Evolutionary conservation across 1,284 basidiomycete genomes (phyloP).

Genomic region (Ganoderma sp.): DNA sequence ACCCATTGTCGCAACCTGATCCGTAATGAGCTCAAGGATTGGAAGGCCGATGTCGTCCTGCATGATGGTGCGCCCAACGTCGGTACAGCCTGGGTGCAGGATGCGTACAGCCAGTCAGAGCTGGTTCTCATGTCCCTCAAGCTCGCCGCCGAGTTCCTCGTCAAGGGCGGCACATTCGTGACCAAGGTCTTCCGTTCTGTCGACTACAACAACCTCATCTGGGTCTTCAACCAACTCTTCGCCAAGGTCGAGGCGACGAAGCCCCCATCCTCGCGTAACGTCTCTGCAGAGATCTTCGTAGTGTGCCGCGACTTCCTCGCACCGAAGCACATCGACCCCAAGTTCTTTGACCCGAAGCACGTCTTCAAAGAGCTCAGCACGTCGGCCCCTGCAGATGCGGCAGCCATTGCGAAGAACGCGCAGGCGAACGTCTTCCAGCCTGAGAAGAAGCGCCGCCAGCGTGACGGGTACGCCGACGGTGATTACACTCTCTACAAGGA

Average conservation of each 20-base stretch:
- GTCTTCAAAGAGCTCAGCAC: constrained; percentile 93
- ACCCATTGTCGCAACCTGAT: constrained; percentile 89
- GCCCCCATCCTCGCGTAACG: constrained; percentile 97
- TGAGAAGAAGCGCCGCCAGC: constrained; percentile 92
- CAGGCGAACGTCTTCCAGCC: constrained; percentile 96
- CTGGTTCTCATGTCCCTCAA: constrained; percentile 96
- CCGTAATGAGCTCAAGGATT: constrained; percentile 92
- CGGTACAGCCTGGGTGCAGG: constrained; percentile 99
- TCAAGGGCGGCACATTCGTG: constrained; percentile 94
- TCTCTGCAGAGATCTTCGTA: constrained; percentile 99
- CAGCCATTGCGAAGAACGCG: constrained; percentile 60
- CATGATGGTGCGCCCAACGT: constrained; percentile 99
- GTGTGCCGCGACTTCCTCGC: constrained; percentile 96
- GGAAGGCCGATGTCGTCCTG: constrained; percentile 99
- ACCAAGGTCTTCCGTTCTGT: constrained; percentile 99
- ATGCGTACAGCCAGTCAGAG: constrained; percentile 97
- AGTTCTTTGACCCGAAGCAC: constrained; percentile 96
- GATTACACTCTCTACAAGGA: constrained; percentile 91
- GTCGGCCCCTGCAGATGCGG: constrained; percentile 54
- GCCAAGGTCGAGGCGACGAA: constrained; percentile 98
- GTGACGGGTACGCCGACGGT: constrained; percentile 96
- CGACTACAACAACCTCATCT: constrained; percentile 98
- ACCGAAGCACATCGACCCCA: constrained; percentile 95
- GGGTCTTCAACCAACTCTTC: constrained; percentile 99
- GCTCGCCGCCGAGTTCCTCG: constrained; percentile 95